phyloP scores from a whole-genome alignment of 768 basidiomycete genomes.

The Amanita muscaria region DNA sequence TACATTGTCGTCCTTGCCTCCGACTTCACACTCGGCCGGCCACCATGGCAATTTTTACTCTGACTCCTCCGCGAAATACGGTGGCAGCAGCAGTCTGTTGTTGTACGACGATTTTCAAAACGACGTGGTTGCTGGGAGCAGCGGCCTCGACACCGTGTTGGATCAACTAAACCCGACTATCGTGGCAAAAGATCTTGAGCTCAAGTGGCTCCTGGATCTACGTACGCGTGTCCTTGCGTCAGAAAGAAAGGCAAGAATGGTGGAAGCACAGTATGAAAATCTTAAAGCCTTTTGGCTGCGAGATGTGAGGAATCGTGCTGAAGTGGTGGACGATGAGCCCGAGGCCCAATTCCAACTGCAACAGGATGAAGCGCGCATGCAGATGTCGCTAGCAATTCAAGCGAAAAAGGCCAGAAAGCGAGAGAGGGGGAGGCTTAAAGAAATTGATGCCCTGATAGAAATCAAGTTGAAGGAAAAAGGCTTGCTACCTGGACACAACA shows the following conservation, averaged over 20 bases:
- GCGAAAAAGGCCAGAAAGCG: conserved; percentile 4
- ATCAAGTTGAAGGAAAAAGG: conserved; percentile 6
- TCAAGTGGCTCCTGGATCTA: conserved; percentile 3
- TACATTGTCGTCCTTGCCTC: background rate
- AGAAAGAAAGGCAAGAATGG: conserved; percentile 6
- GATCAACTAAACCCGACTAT: conserved; percentile 4
- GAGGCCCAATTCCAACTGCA: background rate
- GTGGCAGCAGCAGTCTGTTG: background rate
- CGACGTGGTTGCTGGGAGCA: background rate
- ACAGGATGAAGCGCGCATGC: conserved; percentile 8
- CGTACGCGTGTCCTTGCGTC: conserved; percentile 3
- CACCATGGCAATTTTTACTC: background rate
- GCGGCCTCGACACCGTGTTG: conserved; percentile 1
- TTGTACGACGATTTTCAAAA: background rate
- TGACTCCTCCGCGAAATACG: background rate
- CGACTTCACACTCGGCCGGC: background rate
- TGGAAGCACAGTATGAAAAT: conserved; percentile 7
- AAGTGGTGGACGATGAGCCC: background rate
- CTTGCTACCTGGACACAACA: background rate
- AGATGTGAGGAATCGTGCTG: background rate
- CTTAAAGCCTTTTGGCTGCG: background rate
- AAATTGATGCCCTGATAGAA: conserved; percentile 4
- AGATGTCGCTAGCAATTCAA: conserved; percentile 4
- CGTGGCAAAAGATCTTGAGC: conserved; percentile 3
- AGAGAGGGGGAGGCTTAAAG: conserved; percentile 5